These are phyloP conservation scores for Cladosporium austrohemisphaericum DNA, from an alignment of 2,329 filamentous ascomycete species.

Conservation along the genomic window DNA sequence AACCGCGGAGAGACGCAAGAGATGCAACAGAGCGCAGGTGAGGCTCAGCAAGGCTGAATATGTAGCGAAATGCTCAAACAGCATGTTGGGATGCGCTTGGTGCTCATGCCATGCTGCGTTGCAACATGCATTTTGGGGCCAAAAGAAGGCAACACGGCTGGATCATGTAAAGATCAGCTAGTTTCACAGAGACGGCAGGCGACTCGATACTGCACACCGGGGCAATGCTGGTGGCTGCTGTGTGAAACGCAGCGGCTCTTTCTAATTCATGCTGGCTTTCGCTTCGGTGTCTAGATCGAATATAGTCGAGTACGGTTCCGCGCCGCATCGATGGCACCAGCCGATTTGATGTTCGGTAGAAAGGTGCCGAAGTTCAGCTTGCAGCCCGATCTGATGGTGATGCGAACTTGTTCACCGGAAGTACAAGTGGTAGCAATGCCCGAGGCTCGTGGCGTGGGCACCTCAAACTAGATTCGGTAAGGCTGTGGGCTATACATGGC, in stretches of 20 bases:
- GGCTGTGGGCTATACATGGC: too few species aligned
- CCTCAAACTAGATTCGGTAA: too few species aligned
- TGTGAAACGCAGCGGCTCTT: not conserved
- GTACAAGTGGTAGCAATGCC: too few species aligned
- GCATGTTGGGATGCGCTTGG: not conserved
- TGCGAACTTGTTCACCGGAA: too few species aligned
- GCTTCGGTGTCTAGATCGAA: too few species aligned
- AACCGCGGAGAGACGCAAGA: not conserved
- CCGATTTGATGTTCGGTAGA: too few species aligned
- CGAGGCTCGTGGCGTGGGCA: too few species aligned
- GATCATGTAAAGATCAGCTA: not conserved
- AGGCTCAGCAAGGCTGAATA: not conserved
- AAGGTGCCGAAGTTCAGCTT: too few species aligned
- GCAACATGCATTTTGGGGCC: not conserved
- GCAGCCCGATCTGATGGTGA: too few species aligned
- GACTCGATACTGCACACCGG: not conserved
- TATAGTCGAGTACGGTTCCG: too few species aligned
- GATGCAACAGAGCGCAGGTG: not conserved
- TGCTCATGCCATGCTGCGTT: not conserved
- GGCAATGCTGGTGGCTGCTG: not conserved
- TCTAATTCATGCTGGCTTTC: too few species aligned
- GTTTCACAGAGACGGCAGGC: not conserved
- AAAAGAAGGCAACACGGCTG: slow-evolving; percentile 2
- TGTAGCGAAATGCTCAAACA: not conserved
- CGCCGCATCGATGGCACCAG: too few species aligned